Evolutionary conservation across 2,329 filamentous ascomycete species (phyloP).

Genomic region (Daldinia eschscholtzii): DNA sequence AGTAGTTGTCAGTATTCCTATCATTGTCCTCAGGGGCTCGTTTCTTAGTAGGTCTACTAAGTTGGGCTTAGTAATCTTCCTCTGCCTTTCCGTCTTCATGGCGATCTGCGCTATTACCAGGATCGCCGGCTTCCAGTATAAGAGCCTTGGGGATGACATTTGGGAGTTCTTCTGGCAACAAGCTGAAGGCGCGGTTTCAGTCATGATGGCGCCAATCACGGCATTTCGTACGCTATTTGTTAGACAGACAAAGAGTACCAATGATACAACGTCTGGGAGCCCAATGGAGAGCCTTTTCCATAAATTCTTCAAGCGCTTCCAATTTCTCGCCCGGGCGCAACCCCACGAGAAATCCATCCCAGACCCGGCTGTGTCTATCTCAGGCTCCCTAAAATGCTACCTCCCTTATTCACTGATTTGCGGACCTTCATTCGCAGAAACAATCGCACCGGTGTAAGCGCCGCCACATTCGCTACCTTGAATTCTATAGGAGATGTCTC

Average conservation of each 20-base stretch:
- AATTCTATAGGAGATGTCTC: neutral
- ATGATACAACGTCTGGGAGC: neutral
- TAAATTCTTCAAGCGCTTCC: neutral
- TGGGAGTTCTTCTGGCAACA: constrained; percentile 9
- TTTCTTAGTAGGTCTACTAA: neutral
- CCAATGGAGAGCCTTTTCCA: neutral
- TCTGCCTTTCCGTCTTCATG: neutral
- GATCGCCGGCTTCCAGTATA: neutral
- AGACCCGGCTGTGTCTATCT: neutral
- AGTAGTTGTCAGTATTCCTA: neutral
- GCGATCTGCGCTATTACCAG: neutral
- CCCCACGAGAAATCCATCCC: neutral
- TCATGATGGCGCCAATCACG: neutral
- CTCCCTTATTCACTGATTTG: neutral
- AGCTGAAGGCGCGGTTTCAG: neutral
- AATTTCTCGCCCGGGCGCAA: neutral
- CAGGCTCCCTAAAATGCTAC: neutral
- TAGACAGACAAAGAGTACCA: neutral
- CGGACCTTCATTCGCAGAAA: neutral
- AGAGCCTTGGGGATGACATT: neutral
- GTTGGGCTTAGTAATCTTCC: neutral
- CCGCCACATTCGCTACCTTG: neutral
- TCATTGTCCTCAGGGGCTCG: neutral
- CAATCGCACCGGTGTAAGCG: neutral
- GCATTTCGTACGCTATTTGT: neutral